Evolutionary conservation across 805 yeast species (phyloP), one percentile per base, ranked within the genome.

Genomic region (Cyberlindnera japonica): DNA sequence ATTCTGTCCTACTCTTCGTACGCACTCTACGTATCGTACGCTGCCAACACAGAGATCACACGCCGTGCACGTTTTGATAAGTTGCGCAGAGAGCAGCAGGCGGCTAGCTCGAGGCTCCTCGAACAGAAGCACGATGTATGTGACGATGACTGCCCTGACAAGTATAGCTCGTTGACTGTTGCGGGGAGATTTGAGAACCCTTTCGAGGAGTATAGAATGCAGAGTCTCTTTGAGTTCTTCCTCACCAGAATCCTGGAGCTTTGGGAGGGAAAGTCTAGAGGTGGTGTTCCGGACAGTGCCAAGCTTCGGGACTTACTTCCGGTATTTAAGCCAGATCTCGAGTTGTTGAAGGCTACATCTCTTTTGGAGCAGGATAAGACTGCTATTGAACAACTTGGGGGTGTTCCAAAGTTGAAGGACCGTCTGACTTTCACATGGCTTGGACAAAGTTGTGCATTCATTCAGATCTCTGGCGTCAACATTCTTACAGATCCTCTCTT

Each of bases 181-280:
- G 73, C 75, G 15, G 96, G 97, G 9, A 68, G 89, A 51, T 91
- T 77, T 63, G 93, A 87, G 43, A 91, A 91, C 54, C 98, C 98
- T 2, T 91, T 91, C 58, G 73, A 74, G 14, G 96, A 91, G 57
- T 91, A 91, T 58, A 71, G 97, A 37, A 83, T 88, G 6, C 97
- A 90, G 62, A 88, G 96, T 0, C 69, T 87, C 8, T 84, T 84
- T 57, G 97, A 91, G 63, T 91, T 90, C 62, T 66, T 86, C 21
- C 68, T 75, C 31, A 83, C 90, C 50, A 68, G 96, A 16, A 45
- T 89, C 4, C 59, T 79, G 41, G 96, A 89, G 58, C 57, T 87
- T 4, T 72, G 83, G 50, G 85, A 83, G 50, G 60, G 70, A 13
- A 67, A 65, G 23, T 71, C 79, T 11, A 63, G 86, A 44, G 82